A percentile compares a stretch with the other conserved stretches of the same genome.
Conservation (phyloP, 2,329 filamentous ascomycete species). For the Microcera coccophila region DNA sequence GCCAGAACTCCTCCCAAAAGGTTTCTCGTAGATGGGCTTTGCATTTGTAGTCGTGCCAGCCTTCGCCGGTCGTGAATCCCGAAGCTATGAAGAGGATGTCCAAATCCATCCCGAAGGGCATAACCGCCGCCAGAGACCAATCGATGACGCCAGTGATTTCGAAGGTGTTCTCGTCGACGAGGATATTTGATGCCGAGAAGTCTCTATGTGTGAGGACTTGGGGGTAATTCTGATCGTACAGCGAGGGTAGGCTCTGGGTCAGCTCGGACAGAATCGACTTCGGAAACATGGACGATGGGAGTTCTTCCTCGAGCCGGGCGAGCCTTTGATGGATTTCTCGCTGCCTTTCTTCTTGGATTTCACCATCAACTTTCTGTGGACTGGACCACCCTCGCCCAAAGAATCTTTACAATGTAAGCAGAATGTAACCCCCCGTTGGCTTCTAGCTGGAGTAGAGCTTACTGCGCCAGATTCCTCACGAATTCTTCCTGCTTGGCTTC, state of each 20-base stretch:
- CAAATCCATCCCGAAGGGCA: conserved; percentile 22
- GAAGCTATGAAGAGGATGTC: conserved; percentile 25
- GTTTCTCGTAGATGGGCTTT: conserved; percentile 12
- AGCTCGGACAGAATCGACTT: conserved; percentile 13
- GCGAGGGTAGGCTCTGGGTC: conserved; percentile 17
- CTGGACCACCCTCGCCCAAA: conserved; percentile 25
- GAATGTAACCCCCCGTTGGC: conserved; percentile 4
- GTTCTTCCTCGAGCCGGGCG: conserved; percentile 8
- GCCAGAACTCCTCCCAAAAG: conserved; percentile 31
- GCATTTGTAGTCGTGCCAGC: conserved; percentile 28
- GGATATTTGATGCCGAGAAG: conserved; percentile 29
- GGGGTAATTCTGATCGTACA: conserved; percentile 27
- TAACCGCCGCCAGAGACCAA: conserved; percentile 26
- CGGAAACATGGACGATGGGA: conserved; percentile 7
- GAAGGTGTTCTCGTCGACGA: conserved; percentile 22
- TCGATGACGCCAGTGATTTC: conserved; percentile 28
- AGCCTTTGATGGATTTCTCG: conserved; percentile 19
- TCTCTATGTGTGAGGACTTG: conserved; percentile 29
- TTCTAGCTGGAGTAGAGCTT: conserved; percentile 1
- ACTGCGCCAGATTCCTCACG: conserved; percentile 15
- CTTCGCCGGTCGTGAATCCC: conserved; percentile 24
- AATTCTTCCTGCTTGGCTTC: conserved; percentile 14
- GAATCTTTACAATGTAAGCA: conserved; percentile 17
- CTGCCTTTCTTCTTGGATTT: conserved; percentile 11
- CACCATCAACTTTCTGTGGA: conserved; percentile 6